These are phyloP conservation scores for Solanum pennellii DNA, from an alignment of 257 asterid species.

Conservation along the genomic window DNA sequence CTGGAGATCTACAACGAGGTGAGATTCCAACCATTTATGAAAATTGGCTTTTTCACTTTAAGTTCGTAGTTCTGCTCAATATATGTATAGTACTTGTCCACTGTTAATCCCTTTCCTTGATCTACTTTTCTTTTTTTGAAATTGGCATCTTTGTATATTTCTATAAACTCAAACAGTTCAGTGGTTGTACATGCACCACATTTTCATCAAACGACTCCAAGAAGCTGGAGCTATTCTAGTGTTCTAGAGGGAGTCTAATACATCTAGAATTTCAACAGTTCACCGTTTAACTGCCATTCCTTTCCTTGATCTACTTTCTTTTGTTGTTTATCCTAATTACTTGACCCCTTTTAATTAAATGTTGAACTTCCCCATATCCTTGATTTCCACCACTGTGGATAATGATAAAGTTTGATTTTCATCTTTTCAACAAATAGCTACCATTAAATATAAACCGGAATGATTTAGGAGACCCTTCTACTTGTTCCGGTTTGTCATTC, in stretches of 20 bases:
- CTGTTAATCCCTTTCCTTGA: background rate
- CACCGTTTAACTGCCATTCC: background rate
- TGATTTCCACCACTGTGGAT: background rate
- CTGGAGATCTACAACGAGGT: conserved; percentile 99
- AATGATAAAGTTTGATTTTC: background rate
- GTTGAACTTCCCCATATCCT: background rate
- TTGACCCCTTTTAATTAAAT: background rate
- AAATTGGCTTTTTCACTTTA: background rate
- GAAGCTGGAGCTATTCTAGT: background rate
- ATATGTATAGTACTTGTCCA: background rate
- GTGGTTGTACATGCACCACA: background rate
- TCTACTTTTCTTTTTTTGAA: background rate
- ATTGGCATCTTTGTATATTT: background rate
- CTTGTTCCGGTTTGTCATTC: background rate
- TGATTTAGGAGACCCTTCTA: background rate
- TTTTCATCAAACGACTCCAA: background rate
- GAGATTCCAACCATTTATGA: conserved; percentile 8
- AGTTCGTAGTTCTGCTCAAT: background rate
- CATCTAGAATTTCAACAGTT: background rate
- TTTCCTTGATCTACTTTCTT: background rate
- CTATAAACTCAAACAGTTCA: background rate
- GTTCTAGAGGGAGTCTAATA: background rate
- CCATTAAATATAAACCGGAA: background rate
- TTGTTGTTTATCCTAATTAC: background rate
- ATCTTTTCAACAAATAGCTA: background rate